Base-by-base conservation (phyloP, 306 rosid genomes). In the Vigna trinervia region DNA sequence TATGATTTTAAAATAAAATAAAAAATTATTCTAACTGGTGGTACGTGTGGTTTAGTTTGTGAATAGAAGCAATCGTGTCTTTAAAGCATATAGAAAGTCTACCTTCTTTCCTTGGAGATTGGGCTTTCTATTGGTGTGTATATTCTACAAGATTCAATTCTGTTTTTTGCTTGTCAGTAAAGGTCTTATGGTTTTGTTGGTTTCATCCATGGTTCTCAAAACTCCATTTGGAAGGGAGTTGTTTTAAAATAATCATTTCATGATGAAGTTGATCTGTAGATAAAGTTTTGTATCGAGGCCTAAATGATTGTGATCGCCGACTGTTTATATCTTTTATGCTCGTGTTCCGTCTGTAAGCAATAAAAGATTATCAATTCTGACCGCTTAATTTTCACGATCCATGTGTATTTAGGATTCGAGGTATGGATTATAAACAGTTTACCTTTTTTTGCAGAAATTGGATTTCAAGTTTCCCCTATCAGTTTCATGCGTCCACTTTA, bases 401-500 rank as follows among this genome's bases (percentile, higher is more conserved):
- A 41, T 67, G 39, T 47, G 28, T 52, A 32, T 82, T 28, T 66
- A 58, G 15, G 53, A 51, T 70, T 78, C 56, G 20, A 68, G 64
- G 26, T 63, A 28, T 58, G 64, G 12, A 51, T 71, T 64, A 62
- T 56, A 14, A 57, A 45, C 75, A 8, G 17, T 32, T 34, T 1
- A 64, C 1, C 9, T 71, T 48, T 19, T 74, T 78, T 47, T 73
- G 48, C 94, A 95, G 98, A 95, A 95, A 87, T 85, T 95, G 90
- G 98, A 95, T 82, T 95, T 95, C 80, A 95, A 92, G 93, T 95
- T 95, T 82, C 98, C 98, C 67, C 81, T 95, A 1, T 82, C 98
- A 3, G 96, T 95, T 19, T 95, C 98, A 3, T 86, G 93, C 64
- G 83, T 95, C 81, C 98, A 95, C 85, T 95, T 95, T 83, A 92